These are phyloP conservation scores for Trichoderma sp. DNA, from an alignment of 2,329 filamentous ascomycete genomes.

Conservation along the genomic window DNA sequence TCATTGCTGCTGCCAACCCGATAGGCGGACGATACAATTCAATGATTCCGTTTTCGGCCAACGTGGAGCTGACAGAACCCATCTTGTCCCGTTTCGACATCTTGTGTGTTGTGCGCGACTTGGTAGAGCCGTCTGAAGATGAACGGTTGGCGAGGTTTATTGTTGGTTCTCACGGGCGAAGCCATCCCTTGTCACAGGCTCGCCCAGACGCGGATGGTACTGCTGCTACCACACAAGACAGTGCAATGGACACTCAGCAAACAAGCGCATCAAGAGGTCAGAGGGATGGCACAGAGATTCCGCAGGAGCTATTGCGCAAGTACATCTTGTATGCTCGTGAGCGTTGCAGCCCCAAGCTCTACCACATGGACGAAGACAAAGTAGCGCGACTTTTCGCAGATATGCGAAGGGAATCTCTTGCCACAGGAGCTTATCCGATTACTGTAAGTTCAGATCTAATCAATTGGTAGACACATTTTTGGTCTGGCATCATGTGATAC, in stretches of 20 bases:
- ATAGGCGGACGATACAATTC: conserved; percentile 96
- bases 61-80: conserved; percentile 94
- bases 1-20: conserved; percentile 95
- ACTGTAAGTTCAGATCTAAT: conserved; percentile 65
- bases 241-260: conserved; percentile 39
- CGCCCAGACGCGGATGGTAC: conserved; percentile 32
- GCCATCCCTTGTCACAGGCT: conserved; percentile 68
- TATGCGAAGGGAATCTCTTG: conserved; percentile 89
- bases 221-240: conserved; percentile 47
- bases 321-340: conserved; percentile 96
- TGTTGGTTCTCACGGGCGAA: conserved; percentile 88
- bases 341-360: conserved; percentile 85
- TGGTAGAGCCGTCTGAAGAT: conserved; percentile 88
- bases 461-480: too few species aligned
- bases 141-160: conserved; percentile 94
- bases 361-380: conserved; percentile 98
- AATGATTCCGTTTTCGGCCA: conserved; percentile 92
- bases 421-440: conserved; percentile 95
- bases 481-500: not conserved
- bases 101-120: conserved; percentile 92
- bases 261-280: conserved; percentile 27
- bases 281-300: conserved; percentile 68
- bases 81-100: conserved; percentile 98
- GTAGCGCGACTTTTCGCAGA: conserved; percentile 91
- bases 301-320: conserved; percentile 88